Evolutionary conservation across 371 early-diverging fungal species (phyloP).

Genomic region (Capillidium heterosporum): DNA sequence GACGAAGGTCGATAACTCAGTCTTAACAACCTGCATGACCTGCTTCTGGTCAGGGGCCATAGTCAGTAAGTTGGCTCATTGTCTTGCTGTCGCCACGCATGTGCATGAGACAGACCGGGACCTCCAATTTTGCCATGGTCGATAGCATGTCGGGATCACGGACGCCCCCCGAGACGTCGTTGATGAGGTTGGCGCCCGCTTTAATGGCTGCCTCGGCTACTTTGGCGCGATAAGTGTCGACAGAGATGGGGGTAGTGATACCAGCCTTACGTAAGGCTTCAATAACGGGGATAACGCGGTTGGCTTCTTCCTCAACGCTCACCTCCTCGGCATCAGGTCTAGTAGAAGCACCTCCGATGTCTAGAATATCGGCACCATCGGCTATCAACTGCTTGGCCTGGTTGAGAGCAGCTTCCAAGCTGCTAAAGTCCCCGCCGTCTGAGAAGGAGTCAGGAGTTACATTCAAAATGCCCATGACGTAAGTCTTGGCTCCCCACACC

Average conservation of each 20-base stretch:
- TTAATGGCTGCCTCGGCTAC: conserved; percentile 69
- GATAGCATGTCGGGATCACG: conserved; percentile 64
- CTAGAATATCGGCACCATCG: conserved; percentile 82
- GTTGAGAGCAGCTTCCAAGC: conserved; percentile 42
- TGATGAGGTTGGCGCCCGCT: conserved; percentile 81
- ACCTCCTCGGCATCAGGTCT: conserved; percentile 69
- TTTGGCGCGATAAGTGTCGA: conserved; percentile 77
- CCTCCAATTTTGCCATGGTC: conserved; percentile 52
- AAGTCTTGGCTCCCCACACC: conserved; percentile 46
- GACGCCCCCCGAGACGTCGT: conserved; percentile 85
- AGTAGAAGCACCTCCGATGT: conserved; percentile 93
- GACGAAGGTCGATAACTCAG: conserved; percentile 42
- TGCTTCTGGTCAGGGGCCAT: conserved; percentile 28
- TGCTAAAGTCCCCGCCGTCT: conserved; percentile 65
- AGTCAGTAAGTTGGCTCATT: conserved; percentile 62
- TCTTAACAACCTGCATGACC: conserved; percentile 51
- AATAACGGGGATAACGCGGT: conserved; percentile 79
- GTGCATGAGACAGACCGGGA: conserved; percentile 91
- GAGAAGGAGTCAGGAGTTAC: conserved; percentile 94
- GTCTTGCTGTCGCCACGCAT: conserved; percentile 87
- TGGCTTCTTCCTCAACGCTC: conserved; percentile 54
- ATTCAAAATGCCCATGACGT: conserved; percentile 92
- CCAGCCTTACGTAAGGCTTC: conserved; percentile 41
- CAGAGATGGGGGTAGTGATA: conserved; percentile 54
- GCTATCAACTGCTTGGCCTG: conserved; percentile 49